Percentiles rank a stretch among this genome's conserved stretches.
These are phyloP conservation scores for Penicillium carneum DNA, from an alignment of 2,329 filamentous ascomycete genomes.

Conservation along the genomic window DNA sequence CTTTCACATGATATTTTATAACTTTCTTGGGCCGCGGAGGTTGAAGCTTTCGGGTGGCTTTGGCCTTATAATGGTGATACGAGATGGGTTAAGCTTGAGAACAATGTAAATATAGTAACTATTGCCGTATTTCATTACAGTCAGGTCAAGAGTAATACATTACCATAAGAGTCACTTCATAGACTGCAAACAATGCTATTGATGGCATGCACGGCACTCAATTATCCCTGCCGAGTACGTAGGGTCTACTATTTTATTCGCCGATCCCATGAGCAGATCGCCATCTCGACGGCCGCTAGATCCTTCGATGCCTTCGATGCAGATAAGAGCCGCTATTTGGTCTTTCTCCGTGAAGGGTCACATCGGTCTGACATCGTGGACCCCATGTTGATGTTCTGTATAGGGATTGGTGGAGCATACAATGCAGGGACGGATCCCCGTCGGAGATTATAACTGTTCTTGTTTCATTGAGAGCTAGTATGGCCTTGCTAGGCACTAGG, in stretches of 20 bases:
- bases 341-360: slow-evolving; percentile 24
- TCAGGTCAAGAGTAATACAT: not conserved
- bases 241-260: not conserved
- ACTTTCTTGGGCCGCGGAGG: slow-evolving; percentile 1
- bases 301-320: slow-evolving; percentile 11
- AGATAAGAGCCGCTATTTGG: slow-evolving; percentile 14
- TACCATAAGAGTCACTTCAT: not conserved
- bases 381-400: not conserved
- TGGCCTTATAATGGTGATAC: not conserved
- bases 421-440: slow-evolving; percentile 17
- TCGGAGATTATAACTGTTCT: slow-evolving; percentile 14
- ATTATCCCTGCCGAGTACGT: not conserved
- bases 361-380: slow-evolving; percentile 17
- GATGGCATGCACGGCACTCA: not conserved
- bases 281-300: slow-evolving; percentile 4
- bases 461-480: not conserved
- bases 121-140: not conserved
- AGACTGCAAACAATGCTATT: not conserved
- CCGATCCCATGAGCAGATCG: slow-evolving; percentile 10
- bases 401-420: not conserved
- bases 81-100: not conserved
- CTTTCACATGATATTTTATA: not conserved
- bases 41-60: slow-evolving; percentile 24
- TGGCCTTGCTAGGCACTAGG: not conserved
- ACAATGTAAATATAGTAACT: not conserved